Base-by-base conservation (phyloP, 306 rosid genomes). In the Prosopis cineraria region DNA sequence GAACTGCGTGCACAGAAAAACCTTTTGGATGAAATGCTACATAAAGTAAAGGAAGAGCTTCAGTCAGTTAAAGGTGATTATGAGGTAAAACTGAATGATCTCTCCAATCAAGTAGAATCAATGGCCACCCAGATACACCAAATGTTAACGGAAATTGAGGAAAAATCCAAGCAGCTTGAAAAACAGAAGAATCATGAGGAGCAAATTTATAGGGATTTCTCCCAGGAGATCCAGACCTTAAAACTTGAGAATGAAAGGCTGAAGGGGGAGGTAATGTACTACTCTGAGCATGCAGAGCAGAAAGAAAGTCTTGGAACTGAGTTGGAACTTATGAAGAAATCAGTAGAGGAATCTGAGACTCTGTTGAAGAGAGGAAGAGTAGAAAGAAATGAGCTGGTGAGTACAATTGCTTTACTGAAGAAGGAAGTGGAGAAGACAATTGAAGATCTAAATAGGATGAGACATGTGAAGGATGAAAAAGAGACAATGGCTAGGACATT, bases 161-260 rank as follows among this genome's bases (percentile, higher is more conserved):
- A 79, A 41, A 90, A 86, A 82, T 81, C 91, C 60, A 83, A 79
- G 89, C 83, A 83, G 80, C 88, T 94, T 43, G 91, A 88, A 73
- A 62, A 74, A 68, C 93, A 83, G 69, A 83, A 83, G 79, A 78
- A 43, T 81, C 88, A 70, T 25, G 81, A 74, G 70, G 89, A 87
- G 72, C 90, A 90, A 80, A 82, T 84, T 40, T 70, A 69, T 78
- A 73, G 71, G 66, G 78, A 85, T 69, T 85, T 89, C 84, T 88
- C 89, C n/a, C 58, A 81, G 81, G 91, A 89, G 92, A 82, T 88
- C 17, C 70, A 11, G 41, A 77, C 73, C 64, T 91, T 88, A 64
- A 80, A 87, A 73, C 72, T 79, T 43, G 95, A 90, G 78, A 89
- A 86, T 60, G 89, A 74, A 82, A 89, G 85, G 77, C 95, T 90